These are phyloP conservation scores for Mycena venus DNA, from an alignment of 768 basidiomycete genomes.

Conservation along the genomic window DNA sequence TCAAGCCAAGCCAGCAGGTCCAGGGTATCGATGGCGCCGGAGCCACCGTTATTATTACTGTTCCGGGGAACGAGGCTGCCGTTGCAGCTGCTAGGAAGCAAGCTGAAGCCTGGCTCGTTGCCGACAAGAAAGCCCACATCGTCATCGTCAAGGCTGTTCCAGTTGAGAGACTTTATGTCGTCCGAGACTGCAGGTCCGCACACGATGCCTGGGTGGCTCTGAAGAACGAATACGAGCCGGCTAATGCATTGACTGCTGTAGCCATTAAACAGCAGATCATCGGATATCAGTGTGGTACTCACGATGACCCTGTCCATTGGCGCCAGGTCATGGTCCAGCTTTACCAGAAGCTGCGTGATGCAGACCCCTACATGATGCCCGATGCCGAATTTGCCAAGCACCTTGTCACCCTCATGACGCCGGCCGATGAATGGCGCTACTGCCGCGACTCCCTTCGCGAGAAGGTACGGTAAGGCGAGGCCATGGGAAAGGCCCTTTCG, in stretches of 20 bases:
- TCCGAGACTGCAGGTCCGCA: slow-evolving; percentile 14
- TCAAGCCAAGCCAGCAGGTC: slow-evolving; percentile 3
- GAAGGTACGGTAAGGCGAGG: no score
- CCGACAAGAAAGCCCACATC: slow-evolving; percentile 27
- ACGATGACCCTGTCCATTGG: slow-evolving; percentile 20
- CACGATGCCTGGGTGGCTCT: slow-evolving; percentile 29
- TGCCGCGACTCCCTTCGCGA: no score
- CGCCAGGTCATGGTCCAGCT: slow-evolving; percentile 20
- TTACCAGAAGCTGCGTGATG: slow-evolving; percentile 22
- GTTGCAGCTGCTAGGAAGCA: slow-evolving; percentile 14
- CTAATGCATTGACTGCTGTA: slow-evolving; percentile 18
- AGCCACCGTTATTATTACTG: slow-evolving; percentile 5
- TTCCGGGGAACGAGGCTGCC: slow-evolving; percentile 16
- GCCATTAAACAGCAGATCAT: slow-evolving; percentile 4
- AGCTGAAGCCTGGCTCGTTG: slow-evolving; percentile 25
- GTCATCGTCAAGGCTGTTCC: slow-evolving; percentile 30
- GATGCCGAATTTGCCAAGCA: slow-evolving; percentile 29
- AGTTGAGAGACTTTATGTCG: slow-evolving; percentile 15
- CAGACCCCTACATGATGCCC: slow-evolving; percentile 27
- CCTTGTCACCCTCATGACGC: slow-evolving; percentile 23
- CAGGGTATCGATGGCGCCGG: slow-evolving; percentile 20
- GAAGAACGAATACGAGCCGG: slow-evolving; percentile 30
- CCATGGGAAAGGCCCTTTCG: no score
- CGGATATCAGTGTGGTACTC: background rate
- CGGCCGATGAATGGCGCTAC: background rate